Conservation (phyloP, 345 rosid species). For the Acer saccharum region DNA sequence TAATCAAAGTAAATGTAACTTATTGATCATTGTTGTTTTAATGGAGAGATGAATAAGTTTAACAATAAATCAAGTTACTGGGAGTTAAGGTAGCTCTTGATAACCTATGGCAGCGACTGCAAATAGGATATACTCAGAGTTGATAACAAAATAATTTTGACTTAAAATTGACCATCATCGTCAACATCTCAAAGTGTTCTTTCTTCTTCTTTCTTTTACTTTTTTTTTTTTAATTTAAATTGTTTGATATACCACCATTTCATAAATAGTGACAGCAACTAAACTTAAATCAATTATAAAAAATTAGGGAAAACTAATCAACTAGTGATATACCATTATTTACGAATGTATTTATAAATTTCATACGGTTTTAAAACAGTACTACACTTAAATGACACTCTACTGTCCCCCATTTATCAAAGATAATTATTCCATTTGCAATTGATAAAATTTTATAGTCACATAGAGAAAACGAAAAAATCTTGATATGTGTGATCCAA, state of each 20-base stretch:
- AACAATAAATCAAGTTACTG: not conserved
- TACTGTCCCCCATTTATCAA: not conserved
- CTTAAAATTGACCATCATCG: not conserved
- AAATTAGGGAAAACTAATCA: not conserved
- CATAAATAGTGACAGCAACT: not conserved
- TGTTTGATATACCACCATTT: not conserved
- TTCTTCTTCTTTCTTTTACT: not conserved
- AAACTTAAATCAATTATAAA: not conserved
- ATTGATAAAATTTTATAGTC: not conserved
- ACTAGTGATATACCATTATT: not conserved
- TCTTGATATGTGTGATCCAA: not conserved
- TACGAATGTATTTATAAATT: not conserved
- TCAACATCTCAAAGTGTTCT: not conserved
- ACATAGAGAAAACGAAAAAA: not conserved
- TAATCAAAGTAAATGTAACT: not conserved
- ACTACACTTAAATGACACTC: not conserved
- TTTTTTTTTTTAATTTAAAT: too few relatives aligned
- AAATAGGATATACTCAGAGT: not conserved
- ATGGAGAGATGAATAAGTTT: not conserved
- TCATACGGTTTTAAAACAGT: not conserved
- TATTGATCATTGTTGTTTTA: not conserved
- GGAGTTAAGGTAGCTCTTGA: not conserved
- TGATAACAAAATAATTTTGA: not conserved
- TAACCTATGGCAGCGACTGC: not conserved
- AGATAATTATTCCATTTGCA: not conserved